Evolutionary conservation across 192 early-diverging fungal genomes (phyloP), one percentile per base, ranked within the genome.

Genomic region (Paraglomus occultum): DNA sequence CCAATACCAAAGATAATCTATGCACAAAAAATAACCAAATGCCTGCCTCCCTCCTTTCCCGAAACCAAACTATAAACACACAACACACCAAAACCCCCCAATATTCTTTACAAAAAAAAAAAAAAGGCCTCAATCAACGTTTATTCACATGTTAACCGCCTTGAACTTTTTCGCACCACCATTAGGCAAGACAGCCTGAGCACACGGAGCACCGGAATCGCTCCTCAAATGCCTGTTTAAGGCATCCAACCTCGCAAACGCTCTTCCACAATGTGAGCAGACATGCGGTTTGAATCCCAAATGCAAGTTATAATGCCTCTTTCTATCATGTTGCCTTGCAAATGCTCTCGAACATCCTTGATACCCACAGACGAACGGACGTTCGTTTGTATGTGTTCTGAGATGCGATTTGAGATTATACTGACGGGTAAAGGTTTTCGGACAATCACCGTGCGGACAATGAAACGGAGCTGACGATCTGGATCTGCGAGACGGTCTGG

Each of bases 321-420:
- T 89, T 9, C 89, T 61, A 43, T 77, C 94, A 71, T 96, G 93
- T 73, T 94, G 90, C 5, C 94, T 85, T 22, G 92, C 86, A 78
- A 96, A 96, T 5, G 83, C 75, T 44, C 83, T 78, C 6, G 82
- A 60, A 75, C 94, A 96, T 53, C 81, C 77, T 23, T 76, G 70
- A 79, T 82, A 85, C 7, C 70, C 69, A 54, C 90, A 93, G 53
- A 76, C 70, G 77, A 84, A 90, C 22, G 89, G 89, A 9, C 89
- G 80, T 64, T 90, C 90, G 8, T 82, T 75, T 12, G 88, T 87
- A 66, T 92, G 90, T 2, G 87, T 90, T 61, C 87, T 76, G 8
- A 82, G 79, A 73, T 92, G 90, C 17, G 88, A 90, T 63, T 87
- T 87, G 23, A 92, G 81, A 55, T 92, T 90, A 75, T 92, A 89